These are phyloP conservation scores for Telopea speciosissima DNA, from an alignment of 177 flowering plant genomes.

Conservation along the genomic window DNA sequence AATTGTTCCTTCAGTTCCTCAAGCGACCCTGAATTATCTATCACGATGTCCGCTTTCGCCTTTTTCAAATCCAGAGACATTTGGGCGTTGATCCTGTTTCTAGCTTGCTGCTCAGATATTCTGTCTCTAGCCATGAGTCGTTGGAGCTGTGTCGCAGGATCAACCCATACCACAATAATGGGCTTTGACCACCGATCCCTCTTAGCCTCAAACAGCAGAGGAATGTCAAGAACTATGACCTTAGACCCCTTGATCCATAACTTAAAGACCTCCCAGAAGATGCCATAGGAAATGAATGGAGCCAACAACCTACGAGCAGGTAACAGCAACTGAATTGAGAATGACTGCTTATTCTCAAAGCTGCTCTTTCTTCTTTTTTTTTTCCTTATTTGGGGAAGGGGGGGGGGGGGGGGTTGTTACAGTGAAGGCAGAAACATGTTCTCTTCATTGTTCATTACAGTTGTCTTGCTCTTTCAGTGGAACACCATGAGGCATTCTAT, in stretches of 20 bases:
- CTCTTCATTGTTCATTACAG: too few species aligned
- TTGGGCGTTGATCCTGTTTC: constrained; percentile 73
- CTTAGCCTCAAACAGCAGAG: constrained; percentile 82
- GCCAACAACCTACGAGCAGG: constrained; percentile 57
- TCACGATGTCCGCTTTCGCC: constrained; percentile 66
- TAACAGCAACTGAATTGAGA: background rate
- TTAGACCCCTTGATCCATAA: constrained; percentile 72
- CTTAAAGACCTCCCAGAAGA: constrained; percentile 61
- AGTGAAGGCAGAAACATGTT: too few species aligned
- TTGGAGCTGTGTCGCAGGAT: constrained; percentile 74
- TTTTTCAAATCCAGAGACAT: constrained; percentile 64
- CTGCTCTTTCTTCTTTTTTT: too few species aligned
- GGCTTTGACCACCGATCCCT: constrained; percentile 82
- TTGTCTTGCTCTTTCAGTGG: too few species aligned
- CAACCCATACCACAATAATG: constrained; percentile 83
- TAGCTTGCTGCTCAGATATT: constrained; percentile 62
- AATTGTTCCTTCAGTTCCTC: constrained; percentile 63
- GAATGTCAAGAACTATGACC: constrained; percentile 78
- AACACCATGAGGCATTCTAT: background rate
- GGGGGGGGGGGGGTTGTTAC: too few species aligned
- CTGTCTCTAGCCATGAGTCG: constrained; percentile 75
- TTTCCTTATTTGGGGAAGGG: too few species aligned
- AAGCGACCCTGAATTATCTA: constrained; percentile 70
- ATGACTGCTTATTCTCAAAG: too few species aligned
- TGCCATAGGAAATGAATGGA: constrained; percentile 80